Percentiles rank a stretch among this genome's conserved stretches.
phyloP scores from a whole-genome alignment of 768 basidiomycete species.

The Agrocybe pediades region DNA sequence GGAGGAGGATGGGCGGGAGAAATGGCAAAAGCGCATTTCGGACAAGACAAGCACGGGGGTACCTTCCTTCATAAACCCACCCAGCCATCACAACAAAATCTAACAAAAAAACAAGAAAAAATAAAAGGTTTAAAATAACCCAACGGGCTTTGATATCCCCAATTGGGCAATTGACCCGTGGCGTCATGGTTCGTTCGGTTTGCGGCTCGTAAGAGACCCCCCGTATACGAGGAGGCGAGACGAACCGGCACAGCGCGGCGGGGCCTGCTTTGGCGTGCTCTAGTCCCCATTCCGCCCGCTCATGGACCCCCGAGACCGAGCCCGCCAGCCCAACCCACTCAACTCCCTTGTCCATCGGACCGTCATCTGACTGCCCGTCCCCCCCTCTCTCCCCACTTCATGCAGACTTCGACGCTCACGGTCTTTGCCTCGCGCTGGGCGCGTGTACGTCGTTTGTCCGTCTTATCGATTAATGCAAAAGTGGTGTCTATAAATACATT shows the following conservation, averaged over 20 bases:
- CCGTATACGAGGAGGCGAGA: neutral
- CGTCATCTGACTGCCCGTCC: no score
- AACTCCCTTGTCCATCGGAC: conserved; percentile 10
- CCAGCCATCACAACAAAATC: neutral
- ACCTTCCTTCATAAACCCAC: neutral
- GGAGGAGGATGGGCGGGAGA: neutral
- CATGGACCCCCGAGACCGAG: conserved; percentile 1
- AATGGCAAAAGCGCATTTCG: conserved; percentile 8
- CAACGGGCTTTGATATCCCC: conserved; percentile 3
- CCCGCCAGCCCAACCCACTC: conserved; percentile 1
- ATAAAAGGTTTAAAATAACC: neutral
- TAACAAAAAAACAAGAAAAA: conserved; percentile 3
- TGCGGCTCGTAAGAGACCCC: neutral
- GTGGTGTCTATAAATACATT: no score
- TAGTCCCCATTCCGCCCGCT: neutral
- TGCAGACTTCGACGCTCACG: no score
- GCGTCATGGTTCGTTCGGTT: neutral
- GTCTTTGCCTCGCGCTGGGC: no score
- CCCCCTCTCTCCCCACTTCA: no score
- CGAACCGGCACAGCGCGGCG: neutral
- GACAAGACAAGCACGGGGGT: conserved; percentile 6
- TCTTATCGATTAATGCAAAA: no score
- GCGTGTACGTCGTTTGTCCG: no score
- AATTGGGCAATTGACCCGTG: neutral
- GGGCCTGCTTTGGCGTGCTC: neutral